Base-by-base conservation (phyloP, 2,329 filamentous ascomycete genomes). In the Paecilomyces fulvus region DNA sequence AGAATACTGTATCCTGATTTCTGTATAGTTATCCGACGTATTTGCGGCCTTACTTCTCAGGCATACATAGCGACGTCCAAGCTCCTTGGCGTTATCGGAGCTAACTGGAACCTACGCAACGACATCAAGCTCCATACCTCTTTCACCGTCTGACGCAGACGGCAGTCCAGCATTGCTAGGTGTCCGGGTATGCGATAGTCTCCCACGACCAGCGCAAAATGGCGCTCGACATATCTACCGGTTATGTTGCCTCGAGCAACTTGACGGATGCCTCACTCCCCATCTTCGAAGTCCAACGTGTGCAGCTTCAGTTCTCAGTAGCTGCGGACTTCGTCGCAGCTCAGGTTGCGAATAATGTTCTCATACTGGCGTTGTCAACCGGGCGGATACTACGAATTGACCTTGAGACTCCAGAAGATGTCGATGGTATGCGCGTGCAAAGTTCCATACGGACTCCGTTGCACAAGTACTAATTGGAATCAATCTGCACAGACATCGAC, bases 321-420 rank as follows among this genome's bases (percentile, higher is more conserved):
- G 90, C 92, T 1, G 91, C 92, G 62, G 90, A 96, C 73, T 97
- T 99, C 70, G 94, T 96, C 51, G 92, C 94, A 17, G 92, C 92
- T 46, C 92, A 96, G 74, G 92, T 97, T 56, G 92, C 92, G 61
- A 97, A 99, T 75, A 96, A 99, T 78, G 92, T 97, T 59, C 82
- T 99, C 56, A 86, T 97, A 21, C 80, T 99, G 53, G 94, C 94
- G 46, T 82, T 99, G 37, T 92, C 91, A 4, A 96, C 92, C 57
- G 90, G 91, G 53, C 87, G 92, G 64, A 94, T 99, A 61, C 78
- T 99, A 58, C 85, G 94, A 59, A 99, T 99, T 71, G 94, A 97
- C 71, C 78, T 97, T 53, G 91, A 96, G 73, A 89, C 87, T 67
- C 89, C 94, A 5, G 90, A 92, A 68, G 94, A 99, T 73, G 96